A percentile compares a stretch with the other conserved stretches of the same genome.
These are phyloP conservation scores for Chaetomidium leptoderma DNA, from an alignment of 495 filamentous ascomycete species.

Conservation along the genomic window DNA sequence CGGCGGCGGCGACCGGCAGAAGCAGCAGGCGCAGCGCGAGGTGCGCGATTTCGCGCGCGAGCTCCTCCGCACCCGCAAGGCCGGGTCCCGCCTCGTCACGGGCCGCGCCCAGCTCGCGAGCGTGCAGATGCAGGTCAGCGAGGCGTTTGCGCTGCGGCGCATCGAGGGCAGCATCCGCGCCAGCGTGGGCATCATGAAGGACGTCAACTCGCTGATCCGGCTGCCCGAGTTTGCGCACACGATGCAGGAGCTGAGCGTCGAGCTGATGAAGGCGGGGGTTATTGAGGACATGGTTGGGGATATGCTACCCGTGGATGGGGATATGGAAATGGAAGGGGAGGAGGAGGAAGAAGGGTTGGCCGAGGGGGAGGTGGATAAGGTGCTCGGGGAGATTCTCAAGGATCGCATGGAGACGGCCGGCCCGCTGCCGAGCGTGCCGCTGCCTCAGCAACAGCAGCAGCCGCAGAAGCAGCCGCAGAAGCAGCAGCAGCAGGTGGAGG, in stretches of 20 bases:
- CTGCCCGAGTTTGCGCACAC: constrained; percentile 84
- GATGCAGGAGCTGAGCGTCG: constrained; percentile 82
- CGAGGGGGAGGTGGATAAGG: constrained; percentile 87
- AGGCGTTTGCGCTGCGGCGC: constrained; percentile 92
- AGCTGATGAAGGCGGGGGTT: constrained; percentile 89
- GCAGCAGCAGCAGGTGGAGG: constrained; percentile 52
- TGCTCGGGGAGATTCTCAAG: constrained; percentile 82
- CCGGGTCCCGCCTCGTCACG: constrained; percentile 67
- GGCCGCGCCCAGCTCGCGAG: constrained; percentile 87
- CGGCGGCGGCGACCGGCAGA: constrained; percentile 62
- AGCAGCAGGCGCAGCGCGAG: constrained; percentile 73
- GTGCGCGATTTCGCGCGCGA: constrained; percentile 84
- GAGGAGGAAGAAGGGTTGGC: constrained; percentile 91
- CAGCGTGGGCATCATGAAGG: constrained; percentile 90
- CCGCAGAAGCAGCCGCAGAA: constrained; percentile 46
- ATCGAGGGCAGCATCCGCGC: constrained; percentile 90
- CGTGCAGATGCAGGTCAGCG: constrained; percentile 96
- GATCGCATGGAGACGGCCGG: constrained; percentile 71
- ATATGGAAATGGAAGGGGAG: constrained; percentile 69
- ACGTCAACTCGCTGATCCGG: constrained; percentile 81
- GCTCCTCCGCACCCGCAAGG: constrained; percentile 75
- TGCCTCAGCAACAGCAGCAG: constrained; percentile 50
- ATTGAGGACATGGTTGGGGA: constrained; percentile 98
- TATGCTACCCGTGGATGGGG: constrained; percentile 61
- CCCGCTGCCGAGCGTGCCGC: constrained; percentile 49